Evolutionary conservation across 139 green algal species (phyloP), one percentile per base, ranked within the genome.

Genomic region (Asterochloris sp.): DNA sequence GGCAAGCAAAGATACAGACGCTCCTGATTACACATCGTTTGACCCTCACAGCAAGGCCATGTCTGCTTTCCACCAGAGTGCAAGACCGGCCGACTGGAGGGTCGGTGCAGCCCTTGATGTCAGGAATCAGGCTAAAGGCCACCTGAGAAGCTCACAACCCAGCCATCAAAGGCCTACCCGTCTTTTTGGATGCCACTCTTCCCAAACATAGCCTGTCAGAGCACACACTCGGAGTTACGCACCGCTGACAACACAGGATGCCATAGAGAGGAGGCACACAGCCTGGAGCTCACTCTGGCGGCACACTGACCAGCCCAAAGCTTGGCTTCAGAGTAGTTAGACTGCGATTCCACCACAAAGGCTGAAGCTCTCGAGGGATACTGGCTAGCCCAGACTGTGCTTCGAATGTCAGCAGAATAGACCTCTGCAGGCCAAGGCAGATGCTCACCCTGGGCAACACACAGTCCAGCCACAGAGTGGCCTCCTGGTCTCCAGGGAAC

Each of bases 391-490:
- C 23, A 28, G 26, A 29, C 23, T 76, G 23, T 54, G 24, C 69
- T 26, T 6, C 19, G 4, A 28, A 76, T 28, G 69, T 29, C 11
- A 29, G n/a, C 78, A 63, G 63, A 61, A 2, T 29, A 75, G n/a
- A 63, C 4, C 9, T 14, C n/a, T 64, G 62, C 12, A 14, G 12
- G 21, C 24, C 19, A 19, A 19, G 66, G 15, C 17, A 28, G 12
- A 62, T 15, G 0, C 23, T 64, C 78, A 80, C 83, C 78, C 80
- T 62, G 29, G 83, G 83, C 47, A 86, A 13, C 11, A 79, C 26
- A 13, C 38, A 62, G 73, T 86, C 83, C 29, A 86, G 73, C 73
- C 73, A 86, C 1, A 85, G 1, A 13, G 69, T 64, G n/a, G 73
- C n/a, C 17, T 19, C 62, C 0, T 74, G 16, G 24, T 73, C 62